Evolutionary conservation across 495 filamentous ascomycete genomes (phyloP).

Genomic region (Endocarpon pusillum): DNA sequence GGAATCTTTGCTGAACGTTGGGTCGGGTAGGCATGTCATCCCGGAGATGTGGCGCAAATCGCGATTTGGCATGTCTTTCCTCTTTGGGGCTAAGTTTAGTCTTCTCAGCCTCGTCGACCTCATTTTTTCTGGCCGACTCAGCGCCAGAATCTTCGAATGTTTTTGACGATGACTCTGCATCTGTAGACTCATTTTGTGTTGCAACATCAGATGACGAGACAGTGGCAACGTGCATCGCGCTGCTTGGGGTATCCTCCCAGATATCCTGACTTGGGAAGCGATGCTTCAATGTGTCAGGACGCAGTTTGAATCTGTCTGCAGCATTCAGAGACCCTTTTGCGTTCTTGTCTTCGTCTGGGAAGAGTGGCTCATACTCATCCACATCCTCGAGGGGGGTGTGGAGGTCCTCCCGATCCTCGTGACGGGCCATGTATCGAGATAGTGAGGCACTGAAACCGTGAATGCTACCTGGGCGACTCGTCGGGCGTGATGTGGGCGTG

Average conservation of each 20-base stretch:
- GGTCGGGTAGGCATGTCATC: slow-evolving; percentile 27
- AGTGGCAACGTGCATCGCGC: slow-evolving; percentile 63
- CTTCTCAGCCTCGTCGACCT: slow-evolving; percentile 28
- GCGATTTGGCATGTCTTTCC: slow-evolving; percentile 22
- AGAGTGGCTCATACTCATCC: slow-evolving; percentile 88
- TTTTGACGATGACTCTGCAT: slow-evolving; percentile 7
- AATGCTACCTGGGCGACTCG: slow-evolving; percentile 53
- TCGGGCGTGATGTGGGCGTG: slow-evolving; percentile 43
- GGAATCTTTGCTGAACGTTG: slow-evolving; percentile 58
- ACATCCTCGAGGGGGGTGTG: slow-evolving; percentile 71
- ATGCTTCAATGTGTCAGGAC: slow-evolving; percentile 44
- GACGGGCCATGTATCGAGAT: slow-evolving; percentile 31
- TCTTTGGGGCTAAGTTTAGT: slow-evolving; percentile 30
- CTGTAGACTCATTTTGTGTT: slow-evolving; percentile 10
- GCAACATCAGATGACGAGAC: slow-evolving; percentile 61
- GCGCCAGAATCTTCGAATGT: slow-evolving; percentile 39
- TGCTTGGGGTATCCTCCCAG: slow-evolving; percentile 93
- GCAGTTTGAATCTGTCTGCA: slow-evolving; percentile 42
- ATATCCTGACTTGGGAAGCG: slow-evolving; percentile 87
- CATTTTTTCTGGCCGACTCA: slow-evolving; percentile 33
- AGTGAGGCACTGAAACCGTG: slow-evolving; percentile 29
- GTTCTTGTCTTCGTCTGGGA: slow-evolving; percentile 67
- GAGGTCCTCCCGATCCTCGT: slow-evolving; percentile 32
- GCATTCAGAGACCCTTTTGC: slow-evolving; percentile 34
- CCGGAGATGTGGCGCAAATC: slow-evolving; percentile 23